Evolutionary conservation across 2,329 filamentous ascomycete species (phyloP).

Genomic region (Arthrobotrys conoides): DNA sequence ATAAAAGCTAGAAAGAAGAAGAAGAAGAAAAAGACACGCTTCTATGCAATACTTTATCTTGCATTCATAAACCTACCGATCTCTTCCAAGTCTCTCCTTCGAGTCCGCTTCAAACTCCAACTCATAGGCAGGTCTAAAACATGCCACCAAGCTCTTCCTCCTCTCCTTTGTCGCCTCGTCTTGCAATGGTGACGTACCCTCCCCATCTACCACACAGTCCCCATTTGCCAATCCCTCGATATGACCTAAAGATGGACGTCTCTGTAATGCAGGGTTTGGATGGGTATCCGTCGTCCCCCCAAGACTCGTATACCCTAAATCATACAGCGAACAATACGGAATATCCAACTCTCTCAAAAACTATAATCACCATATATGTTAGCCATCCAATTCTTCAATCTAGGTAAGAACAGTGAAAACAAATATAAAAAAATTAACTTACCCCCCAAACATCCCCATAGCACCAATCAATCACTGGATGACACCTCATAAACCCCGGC

Average conservation of each 20-base stretch:
- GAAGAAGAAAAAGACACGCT: constrained; percentile 5
- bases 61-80: constrained; percentile 65
- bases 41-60: constrained; percentile 11
- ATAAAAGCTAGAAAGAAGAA: not conserved
- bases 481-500: constrained; percentile 92
- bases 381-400: constrained; percentile 31
- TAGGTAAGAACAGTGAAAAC: constrained; percentile 9
- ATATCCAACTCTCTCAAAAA: constrained; percentile 85
- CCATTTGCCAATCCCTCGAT: constrained; percentile 59
- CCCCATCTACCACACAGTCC: constrained; percentile 8
- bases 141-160: constrained; percentile 64
- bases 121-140: constrained; percentile 81
- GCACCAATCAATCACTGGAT: constrained; percentile 98
- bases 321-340: constrained; percentile 88
- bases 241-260: constrained; percentile 46
- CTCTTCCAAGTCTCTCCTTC: constrained; percentile 83
- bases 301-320: constrained; percentile 90
- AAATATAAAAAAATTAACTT: constrained; percentile 67
- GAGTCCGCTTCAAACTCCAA: constrained; percentile 80
- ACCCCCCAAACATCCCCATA: constrained; percentile 95
- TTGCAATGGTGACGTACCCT: constrained; percentile 55
- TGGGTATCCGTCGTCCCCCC: constrained; percentile 90
- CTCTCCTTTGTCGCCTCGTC: constrained; percentile 64
- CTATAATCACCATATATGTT: constrained; percentile 67
- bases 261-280: constrained; percentile 82